Evolutionary conservation across 176 grass and related monocot genomes (phyloP).

Genomic region (Juncus effusus): DNA sequence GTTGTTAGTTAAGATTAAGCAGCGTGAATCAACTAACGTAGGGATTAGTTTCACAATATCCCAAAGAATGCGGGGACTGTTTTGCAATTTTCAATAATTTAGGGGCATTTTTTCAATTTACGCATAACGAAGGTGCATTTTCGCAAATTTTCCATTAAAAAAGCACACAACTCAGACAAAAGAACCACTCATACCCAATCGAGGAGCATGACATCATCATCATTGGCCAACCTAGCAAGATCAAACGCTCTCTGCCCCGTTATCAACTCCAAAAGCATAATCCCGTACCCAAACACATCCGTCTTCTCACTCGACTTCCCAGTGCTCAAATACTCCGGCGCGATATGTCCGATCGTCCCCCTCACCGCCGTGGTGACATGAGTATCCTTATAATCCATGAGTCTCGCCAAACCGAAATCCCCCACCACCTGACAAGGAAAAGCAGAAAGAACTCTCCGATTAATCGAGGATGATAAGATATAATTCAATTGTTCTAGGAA

Average conservation of each 20-base stretch:
- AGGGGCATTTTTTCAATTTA: too few species aligned
- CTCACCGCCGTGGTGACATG: constrained; percentile 90
- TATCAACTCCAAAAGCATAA: constrained; percentile 89
- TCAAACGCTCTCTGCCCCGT: constrained; percentile 89
- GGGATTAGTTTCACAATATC: too few species aligned
- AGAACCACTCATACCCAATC: constrained; percentile 62
- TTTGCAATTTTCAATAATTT: too few species aligned
- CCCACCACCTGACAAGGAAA: constrained; percentile 34
- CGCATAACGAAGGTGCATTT: neutral
- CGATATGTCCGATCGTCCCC: constrained; percentile 88
- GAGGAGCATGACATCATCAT: constrained; percentile 89
- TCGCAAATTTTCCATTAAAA: neutral
- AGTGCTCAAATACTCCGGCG: constrained; percentile 85
- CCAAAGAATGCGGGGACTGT: too few species aligned
- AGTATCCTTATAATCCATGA: constrained; percentile 96
- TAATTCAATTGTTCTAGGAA: too few species aligned
- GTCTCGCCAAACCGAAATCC: constrained; percentile 82
- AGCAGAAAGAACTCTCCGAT: too few species aligned
- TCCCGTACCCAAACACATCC: constrained; percentile 90
- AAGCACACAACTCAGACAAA: neutral
- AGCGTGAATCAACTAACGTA: too few species aligned
- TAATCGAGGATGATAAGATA: too few species aligned
- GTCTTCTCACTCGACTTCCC: constrained; percentile 91
- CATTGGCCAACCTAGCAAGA: constrained; percentile 84
- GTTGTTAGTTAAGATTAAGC: too few species aligned